Base-by-base conservation (phyloP, 2,329 filamentous ascomycete species). In the Trichoderma gracile region DNA sequence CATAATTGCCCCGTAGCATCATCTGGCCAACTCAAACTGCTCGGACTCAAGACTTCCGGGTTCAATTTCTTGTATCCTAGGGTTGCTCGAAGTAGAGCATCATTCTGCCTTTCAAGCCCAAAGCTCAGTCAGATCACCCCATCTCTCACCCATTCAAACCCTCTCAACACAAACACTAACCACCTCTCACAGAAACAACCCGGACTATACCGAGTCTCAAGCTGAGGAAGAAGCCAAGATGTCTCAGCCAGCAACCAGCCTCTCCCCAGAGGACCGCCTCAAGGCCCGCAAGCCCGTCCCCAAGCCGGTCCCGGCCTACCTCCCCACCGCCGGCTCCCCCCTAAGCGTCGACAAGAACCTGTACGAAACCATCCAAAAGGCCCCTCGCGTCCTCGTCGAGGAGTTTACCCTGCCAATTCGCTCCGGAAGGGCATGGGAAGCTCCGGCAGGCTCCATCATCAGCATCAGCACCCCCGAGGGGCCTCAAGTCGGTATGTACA, bases 381-480 rank as follows among this genome's bases (percentile, higher is more conserved):
- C 80, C 0, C 76, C 78, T 0, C 76, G 83, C 0, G 70, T 75
- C 0, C 69, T 81, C 1, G 40, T 80, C 6, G 72, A 82, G 2
- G 78, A 84, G 7, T 89, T 90, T 68, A 84, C 83, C 2, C 79
- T 95, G 30, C 88, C 90, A 0, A 90, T 92, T 33, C 86, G 91
- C 40, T 91, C 88, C 2, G 92, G 89, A 1, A 81, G 81, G 66
- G 90, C 91, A 1, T 95, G 89, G 89, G 81, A 83, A 54, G 90
- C 89, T 0, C 83, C 86, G 0, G 85, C 85, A 1, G 89, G 90
- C 3, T 83, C 83, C 55, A 83, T 95, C 64, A 85, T 91, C 66
- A 85, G 87, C 15, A 87, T 96, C 67, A 89, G 86, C 64, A 94
- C 91, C 0, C 90, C 90, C 0, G 80, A 88, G 62, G 92, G 92